Conservation (phyloP, 148 eudicot genomes). For the Vaccinium vitisidaea region DNA sequence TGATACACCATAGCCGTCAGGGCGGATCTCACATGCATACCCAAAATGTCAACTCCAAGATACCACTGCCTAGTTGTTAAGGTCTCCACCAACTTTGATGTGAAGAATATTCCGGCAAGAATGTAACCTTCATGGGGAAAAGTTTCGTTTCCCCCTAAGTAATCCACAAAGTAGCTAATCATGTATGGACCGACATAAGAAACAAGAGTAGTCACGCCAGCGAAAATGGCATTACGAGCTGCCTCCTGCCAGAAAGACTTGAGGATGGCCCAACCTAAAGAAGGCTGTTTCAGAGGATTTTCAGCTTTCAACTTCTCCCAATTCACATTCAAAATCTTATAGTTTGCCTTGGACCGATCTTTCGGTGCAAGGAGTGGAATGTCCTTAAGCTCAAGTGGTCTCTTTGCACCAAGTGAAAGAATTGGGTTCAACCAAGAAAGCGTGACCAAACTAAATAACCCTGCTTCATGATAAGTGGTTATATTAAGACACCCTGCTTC, state of each 20-base stretch:
- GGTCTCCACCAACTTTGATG: conserved; percentile 79
- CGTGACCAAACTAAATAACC: conserved; percentile 71
- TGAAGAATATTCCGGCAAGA: conserved; percentile 71
- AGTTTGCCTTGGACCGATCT: conserved; percentile 79
- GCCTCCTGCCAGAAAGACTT: conserved; percentile 87
- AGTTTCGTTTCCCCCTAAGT: conserved; percentile 63
- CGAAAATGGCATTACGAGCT: conserved; percentile 74
- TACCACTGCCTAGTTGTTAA: conserved; percentile 79
- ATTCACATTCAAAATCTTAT: conserved; percentile 63
- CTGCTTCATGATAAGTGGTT: conserved; percentile 80
- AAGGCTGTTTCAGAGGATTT: conserved; percentile 55
- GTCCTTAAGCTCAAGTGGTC: conserved; percentile 85
- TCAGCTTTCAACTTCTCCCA: conserved; percentile 79
- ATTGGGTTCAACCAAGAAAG: conserved; percentile 91
- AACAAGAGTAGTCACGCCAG: conserved; percentile 64
- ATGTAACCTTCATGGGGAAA: conserved; percentile 76
- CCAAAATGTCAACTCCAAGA: conserved; percentile 76
- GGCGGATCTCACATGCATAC: conserved; percentile 89
- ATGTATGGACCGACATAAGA: conserved; percentile 92
- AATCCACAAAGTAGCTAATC: conserved; percentile 92
- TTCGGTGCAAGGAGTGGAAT: conserved; percentile 88
- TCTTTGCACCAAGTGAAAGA: conserved; percentile 78
- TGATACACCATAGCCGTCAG: conserved; percentile 80
- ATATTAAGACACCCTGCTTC: conserved; percentile 81
- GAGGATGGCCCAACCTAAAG: conserved; percentile 74